Percentiles rank a stretch among this genome's conserved stretches.
These are phyloP conservation scores for Cryptococcus depauperatus DNA, from an alignment of 1,284 basidiomycete species.

Conservation along the genomic window DNA sequence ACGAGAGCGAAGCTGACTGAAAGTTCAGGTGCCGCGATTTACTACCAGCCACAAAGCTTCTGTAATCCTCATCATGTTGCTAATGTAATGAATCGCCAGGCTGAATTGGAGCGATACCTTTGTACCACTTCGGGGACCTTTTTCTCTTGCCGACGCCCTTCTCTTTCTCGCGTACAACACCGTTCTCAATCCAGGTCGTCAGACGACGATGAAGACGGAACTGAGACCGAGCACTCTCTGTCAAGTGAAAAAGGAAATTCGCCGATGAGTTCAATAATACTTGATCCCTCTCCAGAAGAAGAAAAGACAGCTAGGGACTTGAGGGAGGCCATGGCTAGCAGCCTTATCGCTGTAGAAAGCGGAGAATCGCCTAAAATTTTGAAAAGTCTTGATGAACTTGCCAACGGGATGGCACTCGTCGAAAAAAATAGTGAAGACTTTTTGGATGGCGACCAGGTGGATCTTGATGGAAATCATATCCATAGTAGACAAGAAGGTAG, in stretches of 20 bases:
- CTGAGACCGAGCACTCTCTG: constrained; percentile 6
- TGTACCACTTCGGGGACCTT: constrained; percentile 17
- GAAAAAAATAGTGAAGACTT: constrained; percentile 29
- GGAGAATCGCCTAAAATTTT: constrained; percentile 12
- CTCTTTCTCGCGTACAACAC: background rate
- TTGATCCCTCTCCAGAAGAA: constrained; percentile 11
- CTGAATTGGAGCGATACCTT: constrained; percentile 40
- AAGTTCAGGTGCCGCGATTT: constrained; percentile 25
- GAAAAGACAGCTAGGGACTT: constrained; percentile 26
- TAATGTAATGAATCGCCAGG: constrained; percentile 57
- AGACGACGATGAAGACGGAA: constrained; percentile 21
- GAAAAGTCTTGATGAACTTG: constrained; percentile 26
- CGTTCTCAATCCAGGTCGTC: constrained; percentile 9
- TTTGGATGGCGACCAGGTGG: constrained; percentile 2
- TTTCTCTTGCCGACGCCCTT: constrained; percentile 15
- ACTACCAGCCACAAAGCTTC: constrained; percentile 64
- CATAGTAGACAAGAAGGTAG: too few relatives aligned
- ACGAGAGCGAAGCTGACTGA: background rate
- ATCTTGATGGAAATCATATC: too few relatives aligned
- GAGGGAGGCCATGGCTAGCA: constrained; percentile 31
- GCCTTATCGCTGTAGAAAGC: too few relatives aligned
- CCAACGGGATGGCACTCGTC: constrained; percentile 18
- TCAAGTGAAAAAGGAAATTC: constrained; percentile 18
- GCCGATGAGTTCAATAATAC: constrained; percentile 10
- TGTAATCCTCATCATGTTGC: constrained; percentile 59